Conservation (phyloP, 1,284 basidiomycete species). For the Golubevia sp. region DNA sequence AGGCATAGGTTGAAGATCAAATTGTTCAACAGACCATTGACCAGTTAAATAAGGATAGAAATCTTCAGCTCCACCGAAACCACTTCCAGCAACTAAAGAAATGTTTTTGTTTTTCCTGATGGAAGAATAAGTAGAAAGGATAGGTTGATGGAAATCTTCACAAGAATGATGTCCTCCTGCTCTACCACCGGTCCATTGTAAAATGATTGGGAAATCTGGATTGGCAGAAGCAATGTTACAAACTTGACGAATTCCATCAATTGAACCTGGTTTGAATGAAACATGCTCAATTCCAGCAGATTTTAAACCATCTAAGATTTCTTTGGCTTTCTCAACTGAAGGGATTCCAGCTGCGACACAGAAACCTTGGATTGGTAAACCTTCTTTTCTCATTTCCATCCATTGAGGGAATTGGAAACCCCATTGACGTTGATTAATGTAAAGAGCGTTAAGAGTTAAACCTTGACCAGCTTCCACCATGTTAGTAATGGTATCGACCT, state of each 20-base stretch:
- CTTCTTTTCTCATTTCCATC: slow-evolving; percentile 95
- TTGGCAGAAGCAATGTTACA: slow-evolving; percentile 92
- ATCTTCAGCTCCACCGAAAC: slow-evolving; percentile 92
- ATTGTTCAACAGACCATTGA: slow-evolving; percentile 85
- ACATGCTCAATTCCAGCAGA: slow-evolving; percentile 88
- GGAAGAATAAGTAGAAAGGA: slow-evolving; percentile 83
- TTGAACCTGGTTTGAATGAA: slow-evolving; percentile 95
- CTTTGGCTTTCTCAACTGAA: slow-evolving; percentile 86
- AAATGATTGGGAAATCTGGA: slow-evolving; percentile 94
- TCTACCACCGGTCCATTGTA: slow-evolving; percentile 98
- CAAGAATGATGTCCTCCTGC: slow-evolving; percentile 98
- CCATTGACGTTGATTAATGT: slow-evolving; percentile 98
- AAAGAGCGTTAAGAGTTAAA: slow-evolving; percentile 90
- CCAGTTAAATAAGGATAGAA: slow-evolving; percentile 96
- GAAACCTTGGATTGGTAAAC: slow-evolving; percentile 93
- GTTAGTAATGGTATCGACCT: slow-evolving; percentile 66
- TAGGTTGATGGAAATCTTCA: slow-evolving; percentile 97
- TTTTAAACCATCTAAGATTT: slow-evolving; percentile 81
- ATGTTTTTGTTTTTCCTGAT: slow-evolving; percentile 90
- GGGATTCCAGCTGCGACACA: slow-evolving; percentile 96
- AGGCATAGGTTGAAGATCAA: slow-evolving; percentile 92
- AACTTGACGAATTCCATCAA: slow-evolving; percentile 95
- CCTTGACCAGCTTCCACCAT: slow-evolving; percentile 62
- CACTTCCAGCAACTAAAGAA: slow-evolving; percentile 89
- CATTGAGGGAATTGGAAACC: slow-evolving; percentile 92